Conservation (phyloP, 768 basidiomycete species). For the Exidia glandulosa region DNA sequence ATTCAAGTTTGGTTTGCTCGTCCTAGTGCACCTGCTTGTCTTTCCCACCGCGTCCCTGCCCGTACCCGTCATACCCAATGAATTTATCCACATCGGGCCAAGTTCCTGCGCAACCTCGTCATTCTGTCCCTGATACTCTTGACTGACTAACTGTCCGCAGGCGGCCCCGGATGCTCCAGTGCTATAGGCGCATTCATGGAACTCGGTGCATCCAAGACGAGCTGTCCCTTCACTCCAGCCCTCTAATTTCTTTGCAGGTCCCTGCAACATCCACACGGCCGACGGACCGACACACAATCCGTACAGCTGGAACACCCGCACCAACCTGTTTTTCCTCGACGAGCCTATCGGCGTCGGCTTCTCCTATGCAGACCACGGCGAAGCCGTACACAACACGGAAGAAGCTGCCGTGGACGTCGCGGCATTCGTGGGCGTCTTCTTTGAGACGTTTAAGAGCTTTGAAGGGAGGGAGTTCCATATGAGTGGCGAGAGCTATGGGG, state of each 20-base stretch:
- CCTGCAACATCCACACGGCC: neutral
- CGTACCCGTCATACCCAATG: no score
- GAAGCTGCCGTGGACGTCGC: conserved; percentile 63
- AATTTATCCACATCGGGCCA: no score
- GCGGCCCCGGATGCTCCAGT: conserved; percentile 48
- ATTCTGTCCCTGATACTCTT: neutral
- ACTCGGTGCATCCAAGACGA: conserved; percentile 30
- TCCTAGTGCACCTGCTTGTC: no score
- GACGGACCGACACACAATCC: neutral
- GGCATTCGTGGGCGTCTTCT: conserved; percentile 61
- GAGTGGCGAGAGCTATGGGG: conserved; percentile 47
- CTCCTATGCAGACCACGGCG: conserved; percentile 11
- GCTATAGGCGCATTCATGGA: conserved; percentile 64
- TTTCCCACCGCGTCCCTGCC: no score
- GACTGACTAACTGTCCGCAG: no score
- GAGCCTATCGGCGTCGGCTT: conserved; percentile 11
- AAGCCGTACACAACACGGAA: conserved; percentile 37
- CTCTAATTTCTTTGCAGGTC: conserved; percentile 61
- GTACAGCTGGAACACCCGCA: conserved; percentile 17
- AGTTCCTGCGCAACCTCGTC: neutral
- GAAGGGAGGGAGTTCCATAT: conserved; percentile 56
- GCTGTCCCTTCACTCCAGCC: conserved; percentile 22
- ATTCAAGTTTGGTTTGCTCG: no score
- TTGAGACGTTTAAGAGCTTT: conserved; percentile 62
- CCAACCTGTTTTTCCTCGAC: conserved; percentile 13